A percentile compares a stretch with the other conserved stretches of the same genome.
These are phyloP conservation scores for Sarocladium brachiariae DNA, from an alignment of 2,329 filamentous ascomycete species.

Conservation along the genomic window DNA sequence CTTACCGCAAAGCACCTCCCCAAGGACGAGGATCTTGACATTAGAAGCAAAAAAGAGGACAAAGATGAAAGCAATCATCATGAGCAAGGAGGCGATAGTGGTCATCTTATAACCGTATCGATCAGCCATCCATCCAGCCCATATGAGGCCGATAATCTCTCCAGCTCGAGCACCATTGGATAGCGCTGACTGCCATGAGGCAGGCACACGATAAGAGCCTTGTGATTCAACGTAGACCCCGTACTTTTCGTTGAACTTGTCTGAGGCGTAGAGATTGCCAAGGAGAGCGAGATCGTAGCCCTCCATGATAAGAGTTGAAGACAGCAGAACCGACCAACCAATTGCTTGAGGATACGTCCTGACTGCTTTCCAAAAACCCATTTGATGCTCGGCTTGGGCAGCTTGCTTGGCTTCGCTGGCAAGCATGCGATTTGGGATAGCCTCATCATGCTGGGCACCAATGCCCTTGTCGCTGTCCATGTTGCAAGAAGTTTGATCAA, in stretches of 20 bases:
- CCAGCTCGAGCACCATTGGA: conserved; percentile 47
- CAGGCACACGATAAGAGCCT: conserved; percentile 39
- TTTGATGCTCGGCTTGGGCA: conserved; percentile 32
- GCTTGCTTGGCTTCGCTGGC: conserved; percentile 33
- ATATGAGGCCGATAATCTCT: conserved; percentile 47
- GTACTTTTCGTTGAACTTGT: conserved; percentile 37
- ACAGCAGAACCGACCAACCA: conserved; percentile 39
- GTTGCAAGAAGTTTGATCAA: neutral
- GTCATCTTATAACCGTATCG: conserved; percentile 43
- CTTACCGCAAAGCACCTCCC: conserved; percentile 37
- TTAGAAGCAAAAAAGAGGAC: conserved; percentile 46
- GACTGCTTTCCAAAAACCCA: conserved; percentile 33
- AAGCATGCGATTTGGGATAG: conserved; percentile 18
- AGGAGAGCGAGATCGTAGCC: conserved; percentile 45
- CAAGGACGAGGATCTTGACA: conserved; percentile 38
- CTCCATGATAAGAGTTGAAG: conserved; percentile 38
- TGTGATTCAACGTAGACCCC: conserved; percentile 28
- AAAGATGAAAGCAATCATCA: conserved; percentile 45
- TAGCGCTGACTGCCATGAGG: conserved; percentile 51
- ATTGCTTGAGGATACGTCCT: conserved; percentile 40
- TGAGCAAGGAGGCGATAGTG: conserved; percentile 37
- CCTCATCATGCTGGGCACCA: conserved; percentile 18
- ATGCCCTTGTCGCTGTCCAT: conserved; percentile 13
- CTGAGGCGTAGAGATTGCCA: conserved; percentile 41
- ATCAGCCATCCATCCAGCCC: conserved; percentile 47